Evolutionary conservation across 163 green algal genomes (phyloP).

Genomic region (Scenedesmus sp.): DNA sequence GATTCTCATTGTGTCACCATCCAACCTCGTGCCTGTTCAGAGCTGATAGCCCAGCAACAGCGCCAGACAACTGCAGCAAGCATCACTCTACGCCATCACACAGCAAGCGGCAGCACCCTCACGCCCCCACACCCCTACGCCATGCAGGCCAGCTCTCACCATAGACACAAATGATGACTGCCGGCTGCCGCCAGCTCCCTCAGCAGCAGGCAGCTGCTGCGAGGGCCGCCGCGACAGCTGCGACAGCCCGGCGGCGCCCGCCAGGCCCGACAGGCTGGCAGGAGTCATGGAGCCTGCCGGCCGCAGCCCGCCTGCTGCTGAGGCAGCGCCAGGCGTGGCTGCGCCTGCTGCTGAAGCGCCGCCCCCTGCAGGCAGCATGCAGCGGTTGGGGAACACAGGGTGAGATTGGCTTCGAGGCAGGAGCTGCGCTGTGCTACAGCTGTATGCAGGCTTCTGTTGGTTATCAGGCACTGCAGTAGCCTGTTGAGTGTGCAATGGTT

Average conservation of each 20-base stretch:
- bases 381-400: neutral
- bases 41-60: neutral
- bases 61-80: too few species aligned
- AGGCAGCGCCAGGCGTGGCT: neutral
- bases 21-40: neutral
- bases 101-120: neutral
- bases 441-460: too few species aligned
- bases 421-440: too few species aligned
- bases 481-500: too few species aligned
- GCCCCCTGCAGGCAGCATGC: neutral
- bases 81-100: neutral
- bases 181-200: neutral
- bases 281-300: neutral
- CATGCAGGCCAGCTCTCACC: constrained; percentile 7
- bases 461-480: too few species aligned
- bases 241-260: neutral
- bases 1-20: too few species aligned
- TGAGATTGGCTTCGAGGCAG: neutral
- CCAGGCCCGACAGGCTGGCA: neutral
- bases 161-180: constrained; percentile 43
- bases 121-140: too few species aligned
- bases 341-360: neutral
- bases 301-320: neutral
- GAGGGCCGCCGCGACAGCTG: constrained; percentile 13
- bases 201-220: neutral